Conservation (phyloP, 768 basidiomycete genomes). For the Pleurotus platypus region DNA sequence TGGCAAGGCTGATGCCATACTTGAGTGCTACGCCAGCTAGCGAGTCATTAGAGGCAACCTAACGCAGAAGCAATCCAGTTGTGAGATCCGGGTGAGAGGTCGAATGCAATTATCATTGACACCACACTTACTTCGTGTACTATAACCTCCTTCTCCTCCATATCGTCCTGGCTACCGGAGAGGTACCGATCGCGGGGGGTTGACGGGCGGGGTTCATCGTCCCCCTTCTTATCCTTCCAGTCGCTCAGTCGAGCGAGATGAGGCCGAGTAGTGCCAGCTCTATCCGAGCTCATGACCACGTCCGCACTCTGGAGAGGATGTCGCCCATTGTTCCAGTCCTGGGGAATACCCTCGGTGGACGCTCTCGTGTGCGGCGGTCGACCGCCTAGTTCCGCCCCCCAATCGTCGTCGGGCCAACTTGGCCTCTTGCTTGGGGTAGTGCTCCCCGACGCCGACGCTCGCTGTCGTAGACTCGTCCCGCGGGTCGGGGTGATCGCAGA, state of each 20-base stretch:
- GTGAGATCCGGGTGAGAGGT: not conserved
- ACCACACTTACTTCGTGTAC: slow-evolving; percentile 50
- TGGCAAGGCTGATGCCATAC: slow-evolving; percentile 82
- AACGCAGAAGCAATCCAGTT: not conserved
- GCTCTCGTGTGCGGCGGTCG: not conserved
- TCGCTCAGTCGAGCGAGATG: slow-evolving; percentile 35
- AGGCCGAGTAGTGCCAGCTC: slow-evolving; percentile 32
- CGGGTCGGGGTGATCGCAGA: not conserved
- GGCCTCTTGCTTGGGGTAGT: not conserved
- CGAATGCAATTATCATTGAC: not conserved
- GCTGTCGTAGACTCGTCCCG: not conserved
- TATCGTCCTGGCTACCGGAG: not conserved
- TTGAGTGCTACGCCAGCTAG: slow-evolving; percentile 84
- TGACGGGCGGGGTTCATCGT: not conserved
- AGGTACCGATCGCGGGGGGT: not conserved
- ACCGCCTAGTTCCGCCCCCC: not conserved
- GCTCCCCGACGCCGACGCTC: slow-evolving; percentile 5
- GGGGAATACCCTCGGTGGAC: not conserved
- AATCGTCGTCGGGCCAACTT: not conserved
- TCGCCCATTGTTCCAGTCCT: not conserved
- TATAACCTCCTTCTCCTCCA: slow-evolving; percentile 50
- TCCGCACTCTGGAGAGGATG: not conserved
- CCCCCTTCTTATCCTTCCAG: slow-evolving; percentile 7
- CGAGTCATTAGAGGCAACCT: slow-evolving; percentile 77
- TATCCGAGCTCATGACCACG: not conserved